Percentiles rank a stretch among this genome's conserved stretches.
Conservation (phyloP, 1,284 basidiomycete species). For the Veloporphyrellus conicus region DNA sequence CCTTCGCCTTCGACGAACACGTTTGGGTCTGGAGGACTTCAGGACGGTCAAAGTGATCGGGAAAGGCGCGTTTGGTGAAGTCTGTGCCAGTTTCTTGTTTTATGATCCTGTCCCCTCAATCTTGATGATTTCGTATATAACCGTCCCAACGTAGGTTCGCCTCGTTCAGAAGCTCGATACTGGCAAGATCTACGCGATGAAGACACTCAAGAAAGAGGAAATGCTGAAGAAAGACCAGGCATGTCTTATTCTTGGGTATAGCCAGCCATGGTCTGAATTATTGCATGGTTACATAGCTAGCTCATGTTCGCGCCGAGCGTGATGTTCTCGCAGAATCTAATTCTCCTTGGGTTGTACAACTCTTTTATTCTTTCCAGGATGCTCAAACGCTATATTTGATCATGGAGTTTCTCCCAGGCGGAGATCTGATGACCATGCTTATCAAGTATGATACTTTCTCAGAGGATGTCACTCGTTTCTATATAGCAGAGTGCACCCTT, state of each 20-base stretch:
- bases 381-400: constrained; percentile 91
- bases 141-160: constrained; percentile 59
- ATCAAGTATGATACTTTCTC: constrained; percentile 99
- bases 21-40: constrained; percentile 86
- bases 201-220: constrained; percentile 94
- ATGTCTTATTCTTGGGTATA: constrained; percentile 19
- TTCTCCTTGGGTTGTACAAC: constrained; percentile 95
- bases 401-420: constrained; percentile 99
- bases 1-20: constrained; percentile 73
- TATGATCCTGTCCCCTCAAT: constrained; percentile 39
- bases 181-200: constrained; percentile 99
- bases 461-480: constrained; percentile 97
- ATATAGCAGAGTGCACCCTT: constrained; percentile 92
- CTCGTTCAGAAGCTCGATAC: constrained; percentile 96
- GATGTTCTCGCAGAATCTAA: constrained; percentile 97
- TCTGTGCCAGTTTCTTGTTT: constrained; percentile 28
- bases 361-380: constrained; percentile 99
- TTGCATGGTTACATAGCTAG: constrained; percentile 58
- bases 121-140: constrained; percentile 47
- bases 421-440: constrained; percentile 98
- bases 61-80: constrained; percentile 92
- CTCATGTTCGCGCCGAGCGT: constrained; percentile 78
- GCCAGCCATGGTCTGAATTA: constrained; percentile 31
- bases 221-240: constrained; percentile 99
- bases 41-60: constrained; percentile 92